A percentile compares a stretch with the other conserved stretches of the same genome.
Conservation (phyloP, 176 grass and related monocot species). For the Aegilops sharonensis region DNA sequence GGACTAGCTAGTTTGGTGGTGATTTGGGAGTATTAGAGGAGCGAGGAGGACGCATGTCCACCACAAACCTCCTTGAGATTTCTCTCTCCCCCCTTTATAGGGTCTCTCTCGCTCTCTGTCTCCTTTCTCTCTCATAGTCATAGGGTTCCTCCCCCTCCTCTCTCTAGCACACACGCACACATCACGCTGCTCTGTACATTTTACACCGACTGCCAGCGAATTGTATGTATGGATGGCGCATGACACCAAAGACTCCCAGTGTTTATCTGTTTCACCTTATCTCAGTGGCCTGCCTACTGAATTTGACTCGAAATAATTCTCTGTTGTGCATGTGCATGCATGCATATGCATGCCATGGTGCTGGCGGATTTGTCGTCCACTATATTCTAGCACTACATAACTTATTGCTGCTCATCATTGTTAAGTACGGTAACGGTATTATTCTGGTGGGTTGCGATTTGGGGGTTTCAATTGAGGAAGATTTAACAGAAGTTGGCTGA, state of each 20-base stretch:
- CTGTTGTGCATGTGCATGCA: background rate
- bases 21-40: constrained; percentile 48
- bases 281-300: constrained; percentile 18
- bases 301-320: constrained; percentile 35
- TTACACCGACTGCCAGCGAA: constrained; percentile 8
- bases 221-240: background rate
- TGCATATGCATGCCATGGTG: background rate
- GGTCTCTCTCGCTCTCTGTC: constrained; percentile 13
- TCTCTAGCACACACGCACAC: background rate
- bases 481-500: no score
- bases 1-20: constrained; percentile 41
- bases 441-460: background rate
- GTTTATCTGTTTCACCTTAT: constrained; percentile 21
- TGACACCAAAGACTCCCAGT: constrained; percentile 27
- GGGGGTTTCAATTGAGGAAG: no score
- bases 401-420: constrained; percentile 11
- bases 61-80: constrained; percentile 71
- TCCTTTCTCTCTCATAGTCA: constrained; percentile 30
- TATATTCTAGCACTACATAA: background rate
- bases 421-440: background rate
- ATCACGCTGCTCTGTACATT: background rate
- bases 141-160: constrained; percentile 22
- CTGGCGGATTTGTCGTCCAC: background rate
- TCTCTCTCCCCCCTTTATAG: constrained; percentile 53
- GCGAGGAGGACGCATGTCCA: constrained; percentile 49